Conservation (phyloP, 768 basidiomycete genomes). For the Termitomyces sp. region DNA sequence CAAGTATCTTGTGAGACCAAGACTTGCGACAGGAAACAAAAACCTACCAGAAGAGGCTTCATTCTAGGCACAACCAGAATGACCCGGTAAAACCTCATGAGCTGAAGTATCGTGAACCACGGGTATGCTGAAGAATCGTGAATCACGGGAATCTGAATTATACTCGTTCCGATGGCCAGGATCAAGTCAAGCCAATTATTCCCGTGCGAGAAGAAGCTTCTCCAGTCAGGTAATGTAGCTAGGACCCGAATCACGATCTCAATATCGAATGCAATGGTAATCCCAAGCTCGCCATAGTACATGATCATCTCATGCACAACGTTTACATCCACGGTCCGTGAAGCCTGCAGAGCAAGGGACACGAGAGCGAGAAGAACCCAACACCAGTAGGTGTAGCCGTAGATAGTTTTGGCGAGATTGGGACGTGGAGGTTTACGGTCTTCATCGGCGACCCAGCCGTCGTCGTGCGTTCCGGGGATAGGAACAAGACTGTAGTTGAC, state of each 20-base stretch:
- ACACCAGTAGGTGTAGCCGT: slow-evolving; percentile 55
- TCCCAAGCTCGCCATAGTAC: slow-evolving; percentile 63
- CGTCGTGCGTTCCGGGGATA: slow-evolving; percentile 53
- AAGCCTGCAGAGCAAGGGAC: slow-evolving; percentile 69
- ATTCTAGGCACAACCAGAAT: slow-evolving; percentile 88
- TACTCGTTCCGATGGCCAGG: slow-evolving; percentile 65
- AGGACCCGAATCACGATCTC: slow-evolving; percentile 78
- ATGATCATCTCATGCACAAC: slow-evolving; percentile 39
- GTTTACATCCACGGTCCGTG: slow-evolving; percentile 47
- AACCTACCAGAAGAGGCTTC: slow-evolving; percentile 71
- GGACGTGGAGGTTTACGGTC: slow-evolving; percentile 33
- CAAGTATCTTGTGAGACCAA: background rate
- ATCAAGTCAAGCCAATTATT: slow-evolving; percentile 72
- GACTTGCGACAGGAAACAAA: background rate
- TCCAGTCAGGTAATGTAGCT: slow-evolving; percentile 76
- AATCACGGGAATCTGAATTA: slow-evolving; percentile 84
- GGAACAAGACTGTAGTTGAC: slow-evolving; percentile 21
- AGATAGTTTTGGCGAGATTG: slow-evolving; percentile 49
- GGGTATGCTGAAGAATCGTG: slow-evolving; percentile 59
- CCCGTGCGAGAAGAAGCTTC: slow-evolving; percentile 59
- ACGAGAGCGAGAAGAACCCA: slow-evolving; percentile 75
- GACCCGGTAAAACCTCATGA: slow-evolving; percentile 86
- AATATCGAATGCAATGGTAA: slow-evolving; percentile 81
- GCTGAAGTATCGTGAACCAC: slow-evolving; percentile 88
- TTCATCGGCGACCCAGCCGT: slow-evolving; percentile 49